Base-by-base conservation (phyloP, 202 grass and related monocot genomes). In the Saccharum hybrid region DNA sequence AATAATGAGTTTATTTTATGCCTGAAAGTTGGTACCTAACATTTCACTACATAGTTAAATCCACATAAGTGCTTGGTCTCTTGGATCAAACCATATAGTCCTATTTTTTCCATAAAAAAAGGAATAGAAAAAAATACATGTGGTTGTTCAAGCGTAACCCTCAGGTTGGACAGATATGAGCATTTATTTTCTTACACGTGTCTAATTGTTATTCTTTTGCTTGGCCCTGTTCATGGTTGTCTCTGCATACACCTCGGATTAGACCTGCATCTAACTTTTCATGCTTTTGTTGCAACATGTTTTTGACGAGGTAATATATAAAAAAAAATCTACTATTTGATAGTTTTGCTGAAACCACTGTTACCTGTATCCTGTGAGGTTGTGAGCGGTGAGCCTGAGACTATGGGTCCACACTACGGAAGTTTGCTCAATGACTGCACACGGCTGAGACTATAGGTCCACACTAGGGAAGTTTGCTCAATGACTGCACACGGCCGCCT, bases 121-220 rank as follows among this genome's bases (percentile, higher is more conserved):
- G 41, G 40, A 19, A 4, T 9, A 30, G 8, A n/a, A n/a, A 15
- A 69, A 59, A 4, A 71, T 60, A 4, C 16, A 46, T 19, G 10
- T 51, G 52, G 79, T 77, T 41, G 72, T 45, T 77, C 54, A 33
- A 18, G 54, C 42, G 28, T 86, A 62, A 37, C 15, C 78, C n/a
- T 87, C 85, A 40, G 21, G 63, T 51, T 13, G 68, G 39, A 75
- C 39, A n/a, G 37, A 74, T 59, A 8, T 28, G 71, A 26, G 4
- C 8, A 16, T 69, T 28, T 31, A 42, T 39, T 33, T 42, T 71
- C 16, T 42, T 9, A 10, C 49, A 36, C 46, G 15, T 54, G 30
- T 56, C 45, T 10, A 73, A 19, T 30, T 68, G 11, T 46, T 51
- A 46, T 66, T 33, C 23, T 70, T 77, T 60, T 77, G 10, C 33